Base-by-base conservation (phyloP, 345 rosid species). In the Gossypium herbaceum region DNA sequence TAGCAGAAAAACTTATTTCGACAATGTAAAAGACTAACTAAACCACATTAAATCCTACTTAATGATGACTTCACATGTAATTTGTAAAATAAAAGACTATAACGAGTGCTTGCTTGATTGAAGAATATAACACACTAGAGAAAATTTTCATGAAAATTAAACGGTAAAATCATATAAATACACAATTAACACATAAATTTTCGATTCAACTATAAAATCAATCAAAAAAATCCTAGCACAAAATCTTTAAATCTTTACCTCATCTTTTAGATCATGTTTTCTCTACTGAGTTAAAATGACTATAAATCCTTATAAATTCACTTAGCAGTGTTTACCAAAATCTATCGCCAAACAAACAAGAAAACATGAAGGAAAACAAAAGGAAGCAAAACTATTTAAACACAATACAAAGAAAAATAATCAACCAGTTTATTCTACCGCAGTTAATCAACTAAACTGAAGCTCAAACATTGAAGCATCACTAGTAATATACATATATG, bases 1-100 rank as follows among this genome's bases (percentile, higher is more conserved):
- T 41, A 68, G 43, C 60, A 78, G 57, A 71, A 64, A 15, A 74
- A 41, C 54, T 13, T 55, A 71, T 48, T 71, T 22, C 11, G 71
- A 71, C n/a, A 45, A 34, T 29, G 68, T 27, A 48, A 75, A 5
- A 25, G 20, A 60, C 13, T 17, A 13, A 19, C n/a, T 17, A 34
- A 12, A 75, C 3, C 73, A 77, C 20, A 57, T 12, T 3, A 63
- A 13, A 55, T 22, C 73, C 20, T 19, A 19, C 74, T 54, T 20
- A 57, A 56, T 11, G 12, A 29, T 10, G 27, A 34, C 45, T 13
- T 44, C 15, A 59, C 41, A 13, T 44, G 62, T 20, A 41, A 59
- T 7, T 44, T 20, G 62, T 22, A 54, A 59, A 63, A 9, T 13
- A 62, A 74, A 64, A 20, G 50, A 58, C 22, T 6, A 3, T 4